Percentiles rank a stretch among this genome's conserved stretches.
Conservation (phyloP, 140 eudicot species). For the Flaveria floridana region DNA sequence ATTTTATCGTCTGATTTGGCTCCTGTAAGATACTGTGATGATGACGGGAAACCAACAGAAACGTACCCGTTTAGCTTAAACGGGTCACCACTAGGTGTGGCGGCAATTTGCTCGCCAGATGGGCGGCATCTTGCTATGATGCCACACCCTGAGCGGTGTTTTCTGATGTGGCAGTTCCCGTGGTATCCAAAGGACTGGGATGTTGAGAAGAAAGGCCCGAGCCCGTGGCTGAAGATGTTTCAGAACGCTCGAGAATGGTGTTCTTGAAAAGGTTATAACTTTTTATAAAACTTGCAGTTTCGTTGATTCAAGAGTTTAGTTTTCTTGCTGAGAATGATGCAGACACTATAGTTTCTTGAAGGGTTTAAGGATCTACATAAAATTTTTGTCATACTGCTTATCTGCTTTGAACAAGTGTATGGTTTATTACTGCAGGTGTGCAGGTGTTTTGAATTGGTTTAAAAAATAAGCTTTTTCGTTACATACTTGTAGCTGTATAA, state of each 20-base stretch:
- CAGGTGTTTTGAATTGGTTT: neutral
- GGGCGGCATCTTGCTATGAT: constrained; percentile 99
- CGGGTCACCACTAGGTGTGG: constrained; percentile 95
- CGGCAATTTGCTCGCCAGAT: constrained; percentile 88
- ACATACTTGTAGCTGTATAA: neutral
- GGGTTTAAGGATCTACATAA: neutral
- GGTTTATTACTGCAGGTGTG: neutral
- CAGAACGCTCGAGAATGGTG: constrained; percentile 98
- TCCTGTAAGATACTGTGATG: constrained; percentile 89
- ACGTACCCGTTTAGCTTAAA: constrained; percentile 77
- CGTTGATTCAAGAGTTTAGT: constrained; percentile 11
- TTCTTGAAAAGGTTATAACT: constrained; percentile 37
- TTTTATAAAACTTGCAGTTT: constrained; percentile 15
- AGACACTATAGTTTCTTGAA: constrained; percentile 6
- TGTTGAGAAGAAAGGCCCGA: constrained; percentile 85
- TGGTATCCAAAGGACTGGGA: constrained; percentile 93
- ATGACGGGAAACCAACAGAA: constrained; percentile 71
- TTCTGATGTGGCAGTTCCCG: constrained; percentile 98
- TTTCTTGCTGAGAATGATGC: constrained; percentile 29
- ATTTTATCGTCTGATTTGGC: constrained; percentile 59
- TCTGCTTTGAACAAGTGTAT: neutral
- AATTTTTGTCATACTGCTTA: neutral
- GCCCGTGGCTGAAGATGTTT: constrained; percentile 93
- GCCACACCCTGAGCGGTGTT: constrained; percentile 99
- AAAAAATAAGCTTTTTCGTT: neutral